These are phyloP conservation scores for Trichomonas tenax DNA, from an alignment of 208 protist genomes.

Conservation along the genomic window DNA sequence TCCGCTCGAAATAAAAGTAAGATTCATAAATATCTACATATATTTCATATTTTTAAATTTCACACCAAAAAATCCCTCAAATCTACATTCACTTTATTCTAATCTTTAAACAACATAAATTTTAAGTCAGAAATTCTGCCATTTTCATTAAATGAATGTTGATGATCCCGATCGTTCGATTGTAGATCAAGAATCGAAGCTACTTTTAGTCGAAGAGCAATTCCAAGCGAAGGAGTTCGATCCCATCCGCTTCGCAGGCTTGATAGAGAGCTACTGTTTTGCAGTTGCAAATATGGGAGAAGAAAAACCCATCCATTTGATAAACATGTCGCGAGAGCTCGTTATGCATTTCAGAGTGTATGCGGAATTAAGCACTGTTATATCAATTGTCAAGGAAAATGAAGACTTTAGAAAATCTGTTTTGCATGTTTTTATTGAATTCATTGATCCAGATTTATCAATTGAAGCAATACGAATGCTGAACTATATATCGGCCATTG, in stretches of 20 bases:
- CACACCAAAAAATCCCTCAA: no score
- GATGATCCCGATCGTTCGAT: no score
- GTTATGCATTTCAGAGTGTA: neutral
- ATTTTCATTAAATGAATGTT: no score
- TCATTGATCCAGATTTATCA: neutral
- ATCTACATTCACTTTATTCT: no score
- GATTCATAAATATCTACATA: neutral
- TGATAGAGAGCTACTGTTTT: no score
- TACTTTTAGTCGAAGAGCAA: no score
- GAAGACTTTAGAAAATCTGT: neutral
- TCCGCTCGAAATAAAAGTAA: neutral
- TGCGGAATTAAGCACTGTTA: neutral
- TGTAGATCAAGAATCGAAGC: no score
- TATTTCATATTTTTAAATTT: no score
- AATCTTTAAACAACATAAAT: no score
- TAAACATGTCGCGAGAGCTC: neutral
- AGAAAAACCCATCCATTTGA: neutral
- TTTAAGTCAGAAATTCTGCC: no score
- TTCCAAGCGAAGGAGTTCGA: no score
- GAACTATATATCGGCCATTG: neutral
- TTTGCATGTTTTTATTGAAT: neutral
- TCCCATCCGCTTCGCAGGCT: no score
- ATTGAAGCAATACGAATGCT: neutral
- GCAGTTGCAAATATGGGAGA: neutral
- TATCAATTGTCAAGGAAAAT: neutral